Evolutionary conservation across 352 stramenopile genomes (phyloP).

Genomic region (Globisporangium apiculatum): DNA sequence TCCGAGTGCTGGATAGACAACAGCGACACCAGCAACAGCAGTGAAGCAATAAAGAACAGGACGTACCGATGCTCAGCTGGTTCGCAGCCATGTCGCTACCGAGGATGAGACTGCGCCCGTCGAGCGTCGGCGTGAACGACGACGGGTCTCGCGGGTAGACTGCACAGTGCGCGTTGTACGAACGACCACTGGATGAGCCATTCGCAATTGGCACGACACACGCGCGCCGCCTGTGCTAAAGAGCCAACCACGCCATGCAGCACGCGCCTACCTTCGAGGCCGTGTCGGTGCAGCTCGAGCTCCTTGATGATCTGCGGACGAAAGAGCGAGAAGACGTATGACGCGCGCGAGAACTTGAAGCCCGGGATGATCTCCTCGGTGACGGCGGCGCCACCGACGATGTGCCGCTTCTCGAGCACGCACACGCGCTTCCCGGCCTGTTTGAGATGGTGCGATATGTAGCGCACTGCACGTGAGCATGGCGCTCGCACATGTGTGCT

Average conservation of each 20-base stretch:
- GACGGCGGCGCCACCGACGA: constrained; percentile 86
- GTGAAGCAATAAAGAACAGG: background rate
- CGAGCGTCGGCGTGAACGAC: constrained; percentile 83
- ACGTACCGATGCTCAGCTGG: constrained; percentile 66
- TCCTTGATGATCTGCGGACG: constrained; percentile 87
- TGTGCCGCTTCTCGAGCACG: constrained; percentile 81
- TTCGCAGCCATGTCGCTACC: constrained; percentile 68
- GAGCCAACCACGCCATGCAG: background rate
- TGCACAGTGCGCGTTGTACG: constrained; percentile 7
- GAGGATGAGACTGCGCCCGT: constrained; percentile 74
- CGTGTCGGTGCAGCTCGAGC: constrained; percentile 71
- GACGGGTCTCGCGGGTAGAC: constrained; percentile 77
- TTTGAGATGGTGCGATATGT: background rate
- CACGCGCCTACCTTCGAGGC: constrained; percentile 65
- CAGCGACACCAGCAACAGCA: background rate
- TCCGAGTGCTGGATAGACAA: no score
- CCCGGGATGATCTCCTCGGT: constrained; percentile 89
- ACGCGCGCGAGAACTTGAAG: constrained; percentile 89
- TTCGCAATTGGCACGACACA: no score
- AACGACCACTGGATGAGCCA: no score
- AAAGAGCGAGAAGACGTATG: constrained; percentile 89
- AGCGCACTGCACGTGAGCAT: no score
- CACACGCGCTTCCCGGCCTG: constrained; percentile 81
- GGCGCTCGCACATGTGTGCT: background rate
- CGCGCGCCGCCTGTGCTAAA: background rate